Evolutionary conservation across 1,284 basidiomycete genomes (phyloP).

Genomic region (Sporisorium iseilematis-ciliati): DNA sequence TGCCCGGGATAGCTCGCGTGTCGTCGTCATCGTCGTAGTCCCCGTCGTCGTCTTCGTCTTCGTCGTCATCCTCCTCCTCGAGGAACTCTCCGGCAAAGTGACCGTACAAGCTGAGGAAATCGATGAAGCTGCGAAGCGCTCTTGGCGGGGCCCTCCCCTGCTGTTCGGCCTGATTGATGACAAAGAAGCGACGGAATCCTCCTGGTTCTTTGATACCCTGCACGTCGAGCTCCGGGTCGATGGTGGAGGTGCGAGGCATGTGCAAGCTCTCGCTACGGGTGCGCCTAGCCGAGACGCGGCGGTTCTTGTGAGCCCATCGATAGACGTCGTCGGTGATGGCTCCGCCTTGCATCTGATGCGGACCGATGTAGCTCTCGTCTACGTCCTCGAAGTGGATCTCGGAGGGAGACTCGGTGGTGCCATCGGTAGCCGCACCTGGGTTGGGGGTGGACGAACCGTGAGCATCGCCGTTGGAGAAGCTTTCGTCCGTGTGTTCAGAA

Average conservation of each 20-base stretch:
- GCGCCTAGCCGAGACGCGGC: conserved; percentile 44
- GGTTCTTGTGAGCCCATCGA: conserved; percentile 68
- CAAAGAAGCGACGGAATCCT: conserved; percentile 65
- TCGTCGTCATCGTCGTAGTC: conserved; percentile 38
- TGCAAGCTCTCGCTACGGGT: conserved; percentile 63
- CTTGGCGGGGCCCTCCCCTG: conserved; percentile 63
- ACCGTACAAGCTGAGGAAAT: conserved; percentile 67
- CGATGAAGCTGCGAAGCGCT: conserved; percentile 67
- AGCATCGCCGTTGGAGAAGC: conserved; percentile 14
- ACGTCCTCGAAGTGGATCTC: conserved; percentile 30
- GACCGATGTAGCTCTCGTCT: conserved; percentile 60
- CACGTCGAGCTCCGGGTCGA: conserved; percentile 63
- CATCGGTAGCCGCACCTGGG: conserved; percentile 7
- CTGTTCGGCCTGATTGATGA: conserved; percentile 59
- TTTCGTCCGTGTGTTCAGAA: conserved; percentile 32
- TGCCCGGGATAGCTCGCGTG: conserved; percentile 40
- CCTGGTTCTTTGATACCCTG: conserved; percentile 65
- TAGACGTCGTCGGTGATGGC: conserved; percentile 69
- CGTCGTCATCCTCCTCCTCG: conserved; percentile 62
- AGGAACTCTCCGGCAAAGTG: conserved; percentile 68
- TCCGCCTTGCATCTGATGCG: conserved; percentile 66
- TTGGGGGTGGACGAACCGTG: conserved; percentile 29
- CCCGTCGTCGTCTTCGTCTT: conserved; percentile 54
- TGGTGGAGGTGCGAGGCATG: conserved; percentile 60
- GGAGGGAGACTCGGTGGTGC: conserved; percentile 20